Conservation (phyloP, 805 yeast species). For the Candida incommunis region DNA sequence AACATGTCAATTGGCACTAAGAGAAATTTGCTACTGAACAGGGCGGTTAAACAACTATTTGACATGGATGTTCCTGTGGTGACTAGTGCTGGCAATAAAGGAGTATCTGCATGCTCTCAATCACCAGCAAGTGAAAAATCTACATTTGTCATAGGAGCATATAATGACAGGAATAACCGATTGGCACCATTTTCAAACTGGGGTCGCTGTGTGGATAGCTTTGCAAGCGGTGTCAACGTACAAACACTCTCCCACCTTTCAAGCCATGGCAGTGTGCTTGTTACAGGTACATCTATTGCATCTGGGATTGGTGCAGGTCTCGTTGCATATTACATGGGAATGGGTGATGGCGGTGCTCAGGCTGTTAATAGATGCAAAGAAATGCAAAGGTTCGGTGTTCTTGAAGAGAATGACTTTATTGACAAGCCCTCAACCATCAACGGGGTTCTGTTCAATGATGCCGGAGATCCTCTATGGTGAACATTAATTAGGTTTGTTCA, state of each 20-base stretch:
- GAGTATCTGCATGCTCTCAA: slow-evolving; percentile 62
- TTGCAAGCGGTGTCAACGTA: slow-evolving; percentile 79
- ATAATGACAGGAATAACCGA: slow-evolving; percentile 56
- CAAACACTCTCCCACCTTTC: slow-evolving; percentile 24
- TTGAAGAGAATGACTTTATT: background rate
- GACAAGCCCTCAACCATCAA: background rate
- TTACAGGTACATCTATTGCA: slow-evolving; percentile 84
- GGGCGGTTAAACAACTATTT: slow-evolving; percentile 14
- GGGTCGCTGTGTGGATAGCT: slow-evolving; percentile 83
- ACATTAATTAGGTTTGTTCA: no score
- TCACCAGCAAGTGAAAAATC: slow-evolving; percentile 71
- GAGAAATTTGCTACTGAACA: slow-evolving; percentile 13
- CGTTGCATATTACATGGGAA: slow-evolving; percentile 53
- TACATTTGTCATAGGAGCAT: slow-evolving; percentile 78
- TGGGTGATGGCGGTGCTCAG: slow-evolving; percentile 5
- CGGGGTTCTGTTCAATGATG: background rate
- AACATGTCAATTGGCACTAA: slow-evolving; percentile 17
- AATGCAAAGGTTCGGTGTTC: background rate
- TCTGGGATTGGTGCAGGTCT: slow-evolving; percentile 90
- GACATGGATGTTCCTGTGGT: slow-evolving; percentile 17
- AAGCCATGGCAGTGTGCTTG: slow-evolving; percentile 6
- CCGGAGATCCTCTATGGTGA: background rate
- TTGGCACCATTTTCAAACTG: slow-evolving; percentile 78
- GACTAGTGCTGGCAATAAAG: slow-evolving; percentile 49
- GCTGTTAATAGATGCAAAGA: background rate